A percentile compares a stretch with the other conserved stretches of the same genome.
phyloP scores from a whole-genome alignment of 2,329 filamentous ascomycete genomes.

The Exophiala aquamarina region DNA sequence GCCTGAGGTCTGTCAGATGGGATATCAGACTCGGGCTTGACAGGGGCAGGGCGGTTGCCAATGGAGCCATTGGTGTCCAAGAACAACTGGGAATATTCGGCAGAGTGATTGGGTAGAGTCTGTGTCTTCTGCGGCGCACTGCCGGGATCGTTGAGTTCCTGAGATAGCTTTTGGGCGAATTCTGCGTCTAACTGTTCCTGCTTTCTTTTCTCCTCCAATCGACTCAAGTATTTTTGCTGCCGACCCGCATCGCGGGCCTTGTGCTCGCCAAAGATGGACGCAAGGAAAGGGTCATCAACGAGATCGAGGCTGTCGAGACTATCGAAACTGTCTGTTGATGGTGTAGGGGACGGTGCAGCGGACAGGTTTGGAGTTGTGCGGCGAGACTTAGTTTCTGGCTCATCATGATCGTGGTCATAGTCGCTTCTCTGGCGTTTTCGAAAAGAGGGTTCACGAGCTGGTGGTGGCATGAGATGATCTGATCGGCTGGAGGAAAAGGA shows the following conservation, averaged over 20 bases:
- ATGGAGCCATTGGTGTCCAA: constrained; percentile 23
- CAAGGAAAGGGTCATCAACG: constrained; percentile 17
- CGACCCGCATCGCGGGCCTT: constrained; percentile 17
- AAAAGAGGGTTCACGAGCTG: constrained; percentile 9
- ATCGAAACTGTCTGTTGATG: constrained; percentile 15
- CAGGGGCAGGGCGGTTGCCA: constrained; percentile 5
- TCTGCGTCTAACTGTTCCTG: constrained; percentile 30
- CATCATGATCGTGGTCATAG: constrained; percentile 11
- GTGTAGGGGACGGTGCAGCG: constrained; percentile 13
- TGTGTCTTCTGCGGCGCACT: constrained; percentile 8
- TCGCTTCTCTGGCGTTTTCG: constrained; percentile 25
- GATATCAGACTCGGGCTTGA: not conserved
- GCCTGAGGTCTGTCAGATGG: not conserved
- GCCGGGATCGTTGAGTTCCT: constrained; percentile 28
- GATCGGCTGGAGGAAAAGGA: not conserved
- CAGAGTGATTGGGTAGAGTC: not conserved
- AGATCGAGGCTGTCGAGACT: constrained; percentile 19
- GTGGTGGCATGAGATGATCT: constrained; percentile 5
- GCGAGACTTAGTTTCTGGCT: constrained; percentile 24
- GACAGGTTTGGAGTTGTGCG: constrained; percentile 22
- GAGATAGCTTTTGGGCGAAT: constrained; percentile 39
- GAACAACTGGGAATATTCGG: constrained; percentile 22
- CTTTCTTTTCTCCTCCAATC: constrained; percentile 23
- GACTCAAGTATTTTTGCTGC: constrained; percentile 12
- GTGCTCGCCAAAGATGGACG: constrained; percentile 15